Evolutionary conservation across 306 rosid genomes (phyloP).

Genomic region (Biancaea sappan): DNA sequence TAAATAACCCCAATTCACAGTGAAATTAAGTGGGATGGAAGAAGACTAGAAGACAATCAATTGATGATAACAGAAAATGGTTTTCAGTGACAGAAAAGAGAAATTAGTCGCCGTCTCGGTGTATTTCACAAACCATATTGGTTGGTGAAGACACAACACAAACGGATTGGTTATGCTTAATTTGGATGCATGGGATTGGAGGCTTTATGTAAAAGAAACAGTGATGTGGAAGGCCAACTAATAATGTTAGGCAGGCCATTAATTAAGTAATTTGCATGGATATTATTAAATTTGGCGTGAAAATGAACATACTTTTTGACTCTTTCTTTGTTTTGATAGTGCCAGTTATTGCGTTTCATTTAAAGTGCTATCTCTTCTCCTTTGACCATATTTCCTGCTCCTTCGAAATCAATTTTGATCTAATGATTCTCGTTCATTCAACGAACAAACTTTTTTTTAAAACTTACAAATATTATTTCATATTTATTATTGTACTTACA

Average conservation of each 20-base stretch:
- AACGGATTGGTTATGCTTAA: neutral
- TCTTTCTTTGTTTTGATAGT: conserved; percentile 23
- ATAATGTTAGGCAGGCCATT: conserved; percentile 7
- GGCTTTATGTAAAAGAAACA: neutral
- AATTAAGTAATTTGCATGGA: neutral
- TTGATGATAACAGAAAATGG: neutral
- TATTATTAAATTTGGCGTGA: neutral
- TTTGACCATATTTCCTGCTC: neutral
- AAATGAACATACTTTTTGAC: conserved; percentile 7
- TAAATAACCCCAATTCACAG: neutral
- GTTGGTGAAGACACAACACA: neutral
- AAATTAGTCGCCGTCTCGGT: no score
- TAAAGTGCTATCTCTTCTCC: conserved; percentile 6
- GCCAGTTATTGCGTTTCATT: no score
- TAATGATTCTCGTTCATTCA: no score
- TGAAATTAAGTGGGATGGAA: no score
- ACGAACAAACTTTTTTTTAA: no score
- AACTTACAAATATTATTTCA: no score
- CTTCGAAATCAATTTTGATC: neutral
- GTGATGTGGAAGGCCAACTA: neutral
- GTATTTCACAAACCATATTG: neutral
- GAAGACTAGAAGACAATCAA: no score
- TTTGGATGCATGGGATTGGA: neutral
- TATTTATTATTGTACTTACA: no score
- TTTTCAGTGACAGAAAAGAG: no score